Evolutionary conservation across 257 asterid species (phyloP), one percentile per base, ranked within the genome.

Genomic region (Cordia subcordata): DNA sequence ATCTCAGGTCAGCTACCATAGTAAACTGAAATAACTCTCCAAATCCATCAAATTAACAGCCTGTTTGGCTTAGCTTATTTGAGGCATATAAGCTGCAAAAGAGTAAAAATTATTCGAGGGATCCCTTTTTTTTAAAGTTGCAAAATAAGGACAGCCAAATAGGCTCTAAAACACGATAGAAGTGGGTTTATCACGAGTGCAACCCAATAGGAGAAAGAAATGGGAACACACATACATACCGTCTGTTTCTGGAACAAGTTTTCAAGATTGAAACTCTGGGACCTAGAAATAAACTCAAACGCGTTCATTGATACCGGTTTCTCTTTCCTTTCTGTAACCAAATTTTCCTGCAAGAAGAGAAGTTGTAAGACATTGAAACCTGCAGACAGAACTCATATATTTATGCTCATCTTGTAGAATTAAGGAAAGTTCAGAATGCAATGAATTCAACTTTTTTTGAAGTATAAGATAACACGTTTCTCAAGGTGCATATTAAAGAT

Each of bases 221-320:
- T 16, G 44, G 38, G 49, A 65, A 46, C 23, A 5, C 46, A 58
- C 79, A 53, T 79, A 75, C 79, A 53, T 79, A 75, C 84, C 84
- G 46, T 78, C 69, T 81, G 91, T 69, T 81, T 81, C 56, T 77
- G 82, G 40, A 87, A 85, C 69, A 87, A 76, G 58, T 82, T 87
- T 56, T 85, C 94, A 23, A 87, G 94, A 74, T 78, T 87, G 76
- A 87, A 81, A 69, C 92, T 77, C 49, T 79, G 82, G 40, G 94
- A 85, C 82, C 87, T 75, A 13, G 96, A 85, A 46, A 87, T 88
- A 51, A 88, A 82, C 84, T 82, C 90, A 72, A 88, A 85, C 33
- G 94, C 94, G 62, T 88, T 88, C 90, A 81, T 86, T 55, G 94
- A 81, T 52, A 61, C 87, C 20, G 96, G 96, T 75, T 85, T 88